These are phyloP conservation scores for Hypomontagnella submonticulosa DNA, from an alignment of 495 filamentous ascomycete genomes.

Conservation along the genomic window DNA sequence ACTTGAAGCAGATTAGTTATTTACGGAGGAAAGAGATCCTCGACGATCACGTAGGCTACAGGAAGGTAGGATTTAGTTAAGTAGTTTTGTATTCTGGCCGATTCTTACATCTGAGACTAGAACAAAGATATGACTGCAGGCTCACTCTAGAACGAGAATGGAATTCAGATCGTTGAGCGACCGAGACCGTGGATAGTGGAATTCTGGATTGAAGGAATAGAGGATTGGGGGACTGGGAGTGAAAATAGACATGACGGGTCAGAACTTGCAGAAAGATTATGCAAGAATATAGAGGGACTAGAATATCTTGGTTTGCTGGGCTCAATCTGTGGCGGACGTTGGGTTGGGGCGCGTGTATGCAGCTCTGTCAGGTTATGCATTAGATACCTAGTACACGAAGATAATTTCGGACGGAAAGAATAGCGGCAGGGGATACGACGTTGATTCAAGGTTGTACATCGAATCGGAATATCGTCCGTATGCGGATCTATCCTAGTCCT, in stretches of 20 bases:
- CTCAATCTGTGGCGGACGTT: slow-evolving; percentile 14
- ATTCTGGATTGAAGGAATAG: slow-evolving; percentile 42
- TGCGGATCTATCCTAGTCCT: slow-evolving; percentile 32
- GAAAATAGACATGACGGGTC: slow-evolving; percentile 1
- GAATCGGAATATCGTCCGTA: slow-evolving; percentile 33
- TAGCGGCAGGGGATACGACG: slow-evolving; percentile 32
- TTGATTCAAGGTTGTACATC: slow-evolving; percentile 29
- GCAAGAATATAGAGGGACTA: slow-evolving; percentile 21
- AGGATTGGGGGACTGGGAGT: slow-evolving; percentile 36
- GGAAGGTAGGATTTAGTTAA: slow-evolving; percentile 39
- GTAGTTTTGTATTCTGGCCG: slow-evolving; percentile 4
- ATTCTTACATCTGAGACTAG: slow-evolving; percentile 14
- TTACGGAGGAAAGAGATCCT: slow-evolving; percentile 13
- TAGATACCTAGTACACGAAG: background rate
- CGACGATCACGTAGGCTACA: slow-evolving; percentile 14
- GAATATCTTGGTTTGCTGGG: slow-evolving; percentile 11
- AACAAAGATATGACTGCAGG: slow-evolving; percentile 22
- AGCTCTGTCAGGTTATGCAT: slow-evolving; percentile 23
- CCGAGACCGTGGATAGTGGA: slow-evolving; percentile 35
- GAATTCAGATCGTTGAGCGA: slow-evolving; percentile 31
- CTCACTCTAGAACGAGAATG: slow-evolving; percentile 15
- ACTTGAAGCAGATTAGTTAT: slow-evolving; percentile 8
- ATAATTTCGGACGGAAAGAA: slow-evolving; percentile 22
- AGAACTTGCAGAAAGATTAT: slow-evolving; percentile 33
- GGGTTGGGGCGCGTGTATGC: slow-evolving; percentile 31